These are phyloP conservation scores for Teunomyces barrocoloradensis DNA, from an alignment of 805 yeast genomes.

Conservation along the genomic window DNA sequence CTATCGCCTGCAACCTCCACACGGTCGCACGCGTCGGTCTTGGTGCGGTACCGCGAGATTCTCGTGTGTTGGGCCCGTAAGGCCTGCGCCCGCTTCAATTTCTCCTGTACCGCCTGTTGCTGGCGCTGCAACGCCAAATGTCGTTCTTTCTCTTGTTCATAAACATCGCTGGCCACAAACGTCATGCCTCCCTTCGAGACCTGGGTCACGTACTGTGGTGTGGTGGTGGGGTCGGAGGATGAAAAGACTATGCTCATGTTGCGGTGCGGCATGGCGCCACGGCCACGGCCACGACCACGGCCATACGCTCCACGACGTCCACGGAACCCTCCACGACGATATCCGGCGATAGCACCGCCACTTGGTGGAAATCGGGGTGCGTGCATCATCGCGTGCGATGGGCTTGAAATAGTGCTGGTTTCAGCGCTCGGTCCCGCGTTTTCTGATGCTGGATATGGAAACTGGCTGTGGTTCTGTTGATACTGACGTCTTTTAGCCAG, in stretches of 20 bases:
- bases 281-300: neutral
- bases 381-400: too few relatives aligned
- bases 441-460: neutral
- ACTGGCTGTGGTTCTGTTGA: neutral
- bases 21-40: slow-evolving; percentile 47
- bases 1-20: slow-evolving; percentile 37
- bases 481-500: slow-evolving; percentile 16
- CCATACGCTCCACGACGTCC: slow-evolving; percentile 1
- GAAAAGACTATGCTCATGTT: slow-evolving; percentile 31
- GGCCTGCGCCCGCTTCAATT: slow-evolving; percentile 12
- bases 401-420: too few relatives aligned
- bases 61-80: slow-evolving; percentile 11
- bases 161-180: slow-evolving; percentile 36
- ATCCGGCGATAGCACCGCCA: neutral
- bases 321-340: neutral
- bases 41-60: slow-evolving; percentile 28
- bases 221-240: neutral
- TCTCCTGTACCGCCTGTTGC: slow-evolving; percentile 14
- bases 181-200: slow-evolving; percentile 36
- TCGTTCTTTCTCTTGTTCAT: slow-evolving; percentile 27
- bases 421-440: neutral
- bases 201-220: slow-evolving; percentile 22
- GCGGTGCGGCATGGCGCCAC: slow-evolving; percentile 10
- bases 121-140: slow-evolving; percentile 9
- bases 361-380: neutral